These are phyloP conservation scores for Trichoderma semiorbis DNA, from an alignment of 2,329 filamentous ascomycete species.

Conservation along the genomic window DNA sequence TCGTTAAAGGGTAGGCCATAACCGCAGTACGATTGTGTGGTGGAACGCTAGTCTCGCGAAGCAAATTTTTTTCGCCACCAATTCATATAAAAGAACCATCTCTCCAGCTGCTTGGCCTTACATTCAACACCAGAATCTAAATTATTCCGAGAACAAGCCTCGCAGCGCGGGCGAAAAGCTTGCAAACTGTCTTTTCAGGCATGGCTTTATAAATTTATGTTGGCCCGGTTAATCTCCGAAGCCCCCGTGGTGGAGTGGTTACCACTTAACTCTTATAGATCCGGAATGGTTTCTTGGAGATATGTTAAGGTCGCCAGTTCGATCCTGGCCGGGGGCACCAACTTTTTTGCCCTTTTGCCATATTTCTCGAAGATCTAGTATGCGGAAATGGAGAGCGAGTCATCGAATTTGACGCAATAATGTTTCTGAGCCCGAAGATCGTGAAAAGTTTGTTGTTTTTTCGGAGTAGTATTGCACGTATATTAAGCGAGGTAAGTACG, in stretches of 20 bases:
- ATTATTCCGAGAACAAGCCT: not conserved
- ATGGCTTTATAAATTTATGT: not conserved
- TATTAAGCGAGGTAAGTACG: too few species aligned
- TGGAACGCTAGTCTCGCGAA: not conserved
- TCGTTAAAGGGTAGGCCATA: not conserved
- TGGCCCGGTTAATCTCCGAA: not conserved
- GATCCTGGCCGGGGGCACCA: slow-evolving; percentile 17
- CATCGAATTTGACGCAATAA: too few species aligned
- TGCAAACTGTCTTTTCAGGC: fast-evolving
- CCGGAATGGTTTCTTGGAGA: slow-evolving; percentile 7
- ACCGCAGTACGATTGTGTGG: not conserved
- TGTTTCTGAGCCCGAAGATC: too few species aligned
- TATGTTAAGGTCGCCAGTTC: slow-evolving; percentile 18
- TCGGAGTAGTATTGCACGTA: too few species aligned
- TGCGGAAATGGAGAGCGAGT: not conserved
- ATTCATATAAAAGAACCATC: not conserved
- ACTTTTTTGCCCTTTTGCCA: not conserved
- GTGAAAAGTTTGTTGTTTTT: too few species aligned
- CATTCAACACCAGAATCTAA: not conserved
- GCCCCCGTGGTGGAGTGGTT: slow-evolving; percentile 18
- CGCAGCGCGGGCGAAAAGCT: not conserved
- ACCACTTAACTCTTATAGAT: slow-evolving; percentile 19
- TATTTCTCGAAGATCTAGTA: not conserved
- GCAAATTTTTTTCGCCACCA: not conserved
- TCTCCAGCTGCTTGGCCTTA: not conserved